Evolutionary conservation across 345 rosid genomes (phyloP), one percentile per base, ranked within the genome.

Genomic region (Nasturtium officinale): DNA sequence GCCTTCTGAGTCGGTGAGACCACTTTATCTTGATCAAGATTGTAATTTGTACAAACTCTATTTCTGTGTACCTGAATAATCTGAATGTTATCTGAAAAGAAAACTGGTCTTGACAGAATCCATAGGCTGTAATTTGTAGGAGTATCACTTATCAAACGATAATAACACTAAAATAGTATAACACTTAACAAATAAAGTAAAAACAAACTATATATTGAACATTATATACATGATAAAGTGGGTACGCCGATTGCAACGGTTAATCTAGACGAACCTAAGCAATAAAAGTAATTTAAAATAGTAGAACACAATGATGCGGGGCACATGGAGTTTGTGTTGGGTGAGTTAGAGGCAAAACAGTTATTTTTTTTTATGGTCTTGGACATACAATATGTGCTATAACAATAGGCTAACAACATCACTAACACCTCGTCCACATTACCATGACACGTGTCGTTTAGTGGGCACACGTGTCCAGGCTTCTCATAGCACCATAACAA

Each of bases 321-420:
- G 63, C 79, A 76, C 79, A 76, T 62, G 79, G 61, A 55, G 71
- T 16, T 62, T 2, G n/a, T 62, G 79, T 76, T 76, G 79, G 75
- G 75, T 69, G 60, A 76, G 71, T 69, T 76, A 76, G 71, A 66
- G 75, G 69, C 79, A 76, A 18, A 76, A 69, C 79, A 62, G 75
- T 76, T 76, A 55, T 10, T 62, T 65, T 62, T 65, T 76, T 62
- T 46, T 37, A 45, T 76, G 75, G 60, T 69, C 79, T 62, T 23
- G 68, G 61, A 51, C 17, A 74, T 42, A 66, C 30, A 61, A 42
- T n/a, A n/a, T 61, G 8, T 25, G 62, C 9, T 67, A 30, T 29
- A 52, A 42, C 74, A 25, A 54, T 53, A 40, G 54, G 73, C 55
- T 67, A 64, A 68, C 74, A 52, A 53, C 65, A 43, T 21, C 74